Conservation (phyloP, 805 yeast species). For the Myxozyma monticola region DNA sequence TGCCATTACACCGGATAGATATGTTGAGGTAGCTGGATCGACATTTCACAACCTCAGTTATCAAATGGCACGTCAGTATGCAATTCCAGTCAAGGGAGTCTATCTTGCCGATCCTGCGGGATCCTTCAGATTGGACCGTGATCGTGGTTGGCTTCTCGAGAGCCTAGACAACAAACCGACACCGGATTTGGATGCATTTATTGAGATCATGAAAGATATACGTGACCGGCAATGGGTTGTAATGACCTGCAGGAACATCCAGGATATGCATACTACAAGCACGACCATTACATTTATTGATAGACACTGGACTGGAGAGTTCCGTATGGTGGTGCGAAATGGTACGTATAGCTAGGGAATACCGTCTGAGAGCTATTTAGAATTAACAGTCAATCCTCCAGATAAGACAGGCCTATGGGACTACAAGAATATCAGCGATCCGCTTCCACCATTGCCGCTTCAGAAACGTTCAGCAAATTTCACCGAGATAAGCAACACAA, state of each 20-base stretch:
- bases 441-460: constrained; percentile 55
- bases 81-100: constrained; percentile 83
- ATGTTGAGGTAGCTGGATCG: constrained; percentile 82
- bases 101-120: constrained; percentile 76
- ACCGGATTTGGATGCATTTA: constrained; percentile 70
- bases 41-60: constrained; percentile 82
- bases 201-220: constrained; percentile 72
- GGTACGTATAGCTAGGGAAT: no score
- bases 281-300: constrained; percentile 70
- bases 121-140: constrained; percentile 52
- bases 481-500: constrained; percentile 22
- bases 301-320: constrained; percentile 79
- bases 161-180: constrained; percentile 73
- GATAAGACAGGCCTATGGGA: constrained; percentile 61
- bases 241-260: constrained; percentile 69
- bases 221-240: constrained; percentile 77
- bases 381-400: no score
- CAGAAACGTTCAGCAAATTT: constrained; percentile 66
- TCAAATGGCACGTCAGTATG: constrained; percentile 82
- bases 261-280: constrained; percentile 68
- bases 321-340: constrained; percentile 64
- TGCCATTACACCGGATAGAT: constrained; percentile 76
- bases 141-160: constrained; percentile 78
- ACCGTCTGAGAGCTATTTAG: neutral
- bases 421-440: constrained; percentile 50